Percentiles rank a stretch among this genome's conserved stretches.
These are phyloP conservation scores for Lactifluus echinatus DNA, from an alignment of 768 basidiomycete species.

Conservation along the genomic window DNA sequence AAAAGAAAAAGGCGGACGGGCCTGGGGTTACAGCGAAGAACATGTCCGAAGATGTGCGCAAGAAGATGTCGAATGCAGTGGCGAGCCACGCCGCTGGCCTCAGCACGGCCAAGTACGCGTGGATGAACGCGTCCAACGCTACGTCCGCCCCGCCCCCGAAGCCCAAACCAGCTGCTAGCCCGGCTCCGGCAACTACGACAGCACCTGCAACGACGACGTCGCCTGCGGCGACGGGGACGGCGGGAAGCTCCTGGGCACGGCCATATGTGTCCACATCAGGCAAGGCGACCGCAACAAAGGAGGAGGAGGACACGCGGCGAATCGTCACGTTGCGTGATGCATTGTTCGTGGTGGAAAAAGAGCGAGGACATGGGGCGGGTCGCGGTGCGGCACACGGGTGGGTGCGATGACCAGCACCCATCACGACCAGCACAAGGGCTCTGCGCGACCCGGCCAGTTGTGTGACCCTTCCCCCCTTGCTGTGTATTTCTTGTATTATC, in stretches of 20 bases:
- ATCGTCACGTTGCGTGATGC: constrained; percentile 69
- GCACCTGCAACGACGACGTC: constrained; percentile 4
- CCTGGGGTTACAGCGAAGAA: constrained; percentile 80
- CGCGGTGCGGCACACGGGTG: constrained; percentile 66
- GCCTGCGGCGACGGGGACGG: constrained; percentile 22
- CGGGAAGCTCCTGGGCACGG: constrained; percentile 44
- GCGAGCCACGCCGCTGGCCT: constrained; percentile 85
- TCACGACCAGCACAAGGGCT: not conserved
- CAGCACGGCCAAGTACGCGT: constrained; percentile 67
- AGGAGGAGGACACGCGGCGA: constrained; percentile 46
- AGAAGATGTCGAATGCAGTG: constrained; percentile 87
- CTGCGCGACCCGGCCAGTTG: not conserved
- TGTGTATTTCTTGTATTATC: constrained; percentile 5
- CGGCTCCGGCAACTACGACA: constrained; percentile 28
- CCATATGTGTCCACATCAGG: constrained; percentile 51
- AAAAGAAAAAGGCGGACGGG: constrained; percentile 73
- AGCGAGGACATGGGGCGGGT: constrained; percentile 77
- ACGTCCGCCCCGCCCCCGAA: constrained; percentile 32
- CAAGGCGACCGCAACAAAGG: constrained; percentile 33
- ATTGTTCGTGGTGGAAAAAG: constrained; percentile 78
- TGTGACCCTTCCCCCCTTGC: not conserved
- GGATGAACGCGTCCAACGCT: constrained; percentile 70
- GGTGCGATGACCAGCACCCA: constrained; percentile 22
- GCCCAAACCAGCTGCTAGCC: constrained; percentile 24
- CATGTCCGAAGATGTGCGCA: constrained; percentile 86